Evolutionary conservation across 352 stramenopile genomes (phyloP), one percentile per base, ranked within the genome.

Genomic region (Phytophthora colocasiae): DNA sequence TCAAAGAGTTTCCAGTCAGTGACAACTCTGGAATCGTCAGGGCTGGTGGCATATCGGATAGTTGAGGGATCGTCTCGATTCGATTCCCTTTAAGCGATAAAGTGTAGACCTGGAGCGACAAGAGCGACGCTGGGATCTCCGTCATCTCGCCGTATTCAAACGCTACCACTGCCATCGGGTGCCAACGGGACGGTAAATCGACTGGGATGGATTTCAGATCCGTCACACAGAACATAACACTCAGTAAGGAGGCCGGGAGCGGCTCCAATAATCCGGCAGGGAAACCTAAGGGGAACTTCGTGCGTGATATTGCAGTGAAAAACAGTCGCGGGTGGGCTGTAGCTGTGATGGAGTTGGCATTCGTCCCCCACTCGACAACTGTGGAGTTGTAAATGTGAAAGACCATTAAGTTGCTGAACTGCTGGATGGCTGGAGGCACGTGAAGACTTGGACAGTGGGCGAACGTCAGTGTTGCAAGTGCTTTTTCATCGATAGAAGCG

Each of bases 321-420:
- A 32, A 19, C 11, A 58, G 7, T 27, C 17, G 14, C 12, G 34
- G 36, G 22, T 64, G 38, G 31, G 53, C 19, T 8, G 39, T 24
- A 4, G 26, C 36, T 10, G 31, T 36, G 9, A 36, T 36, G 19
- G 45, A 34, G 3, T 49, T 36, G 9, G 44, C 12, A 12, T 48
- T 19, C 2, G 4, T 49, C 17, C 11, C 38, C 57, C n/a, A 65
- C 26, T 58, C 38, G 1, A 65, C 31, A 2, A 58, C 47, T n/a
- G 57, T 65, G 19, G 57, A 65, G 39, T 65, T 65, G 57, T 65
- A 65, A 7, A 65, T 34, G 12, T 65, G 48, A 3, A 65, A 45
- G 0, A 65, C 22, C 12, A 54, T 26, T 8, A 65, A n/a, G 36
- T 52, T 61, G 22, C 14, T 44, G 19, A 66, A 59, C 24, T 9